Evolutionary conservation across 106 monocot genomes (phyloP), one percentile per base, ranked within the genome.

Genomic region (Vanilla planifolia): DNA sequence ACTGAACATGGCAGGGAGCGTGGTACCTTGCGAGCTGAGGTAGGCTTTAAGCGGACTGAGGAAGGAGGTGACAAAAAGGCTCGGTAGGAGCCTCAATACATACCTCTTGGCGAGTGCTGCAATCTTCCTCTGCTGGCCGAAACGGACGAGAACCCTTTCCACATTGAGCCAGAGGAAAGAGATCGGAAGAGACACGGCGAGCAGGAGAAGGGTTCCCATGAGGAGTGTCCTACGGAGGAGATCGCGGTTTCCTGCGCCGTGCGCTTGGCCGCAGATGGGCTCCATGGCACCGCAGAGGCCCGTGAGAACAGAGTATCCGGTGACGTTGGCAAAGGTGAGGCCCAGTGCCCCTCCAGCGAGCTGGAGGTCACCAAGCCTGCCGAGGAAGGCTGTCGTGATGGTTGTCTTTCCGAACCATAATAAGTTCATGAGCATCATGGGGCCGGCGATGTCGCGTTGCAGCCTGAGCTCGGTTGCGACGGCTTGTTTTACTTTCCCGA

Each of bases 261-360:
- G 70, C 25, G 92, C 91, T 55, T 98, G 98, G 9, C 98, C 92
- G 53, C 87, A 92, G 17, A 92, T 78, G 28, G 92, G 87, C 44
- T 92, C 92, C 87, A 87, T 84, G 55, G 82, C 82, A 41, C 67
- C 69, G 59, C 62, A 71, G 20, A 87, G 82, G 22, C 81, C 87
- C 0, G 37, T 63, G 7, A 87, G 67, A 2, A 87, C 79, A 0
- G 87, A 73, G 45, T 79, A 79, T 2, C 87, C 87, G 0, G 87
- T 82, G 61, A 87, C 87, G 46, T 87, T 87, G 51, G 87, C 81
- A 61, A 87, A 79, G 67, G 73, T 75, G 69, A 76, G 76, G 26
- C 79, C 87, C 5, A 87, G 76, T 0, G 70, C 69, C 5, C 87
- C 87, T 11, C 75, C 82, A 14, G 87, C 81, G 4, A 87, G 63